Evolutionary conservation across 441 rosid species (phyloP), one percentile per base, ranked within the genome.

Genomic region (Gossypium schwendimanii): DNA sequence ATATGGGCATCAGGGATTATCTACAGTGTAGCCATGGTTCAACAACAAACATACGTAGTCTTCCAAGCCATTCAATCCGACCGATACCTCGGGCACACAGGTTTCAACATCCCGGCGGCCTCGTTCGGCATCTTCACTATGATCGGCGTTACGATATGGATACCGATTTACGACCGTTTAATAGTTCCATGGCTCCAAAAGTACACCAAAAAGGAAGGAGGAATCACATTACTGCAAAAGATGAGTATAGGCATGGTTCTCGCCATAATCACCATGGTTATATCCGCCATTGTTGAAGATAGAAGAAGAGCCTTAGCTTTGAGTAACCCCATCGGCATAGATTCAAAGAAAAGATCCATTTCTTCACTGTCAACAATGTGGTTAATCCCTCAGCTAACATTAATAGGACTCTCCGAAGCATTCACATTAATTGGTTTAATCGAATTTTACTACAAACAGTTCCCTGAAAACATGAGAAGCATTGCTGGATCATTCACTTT

Each of bases 401-500:
- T 89, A 6, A 75, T 77, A 62, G 97, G 97, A 33, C 26, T 91
- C 0, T 83, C 83, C 0, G 93, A 89, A 18, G 91, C 88, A 8
- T 82, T 91, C 20, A 72, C 86, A 0, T 6, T 79, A 0, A 77
- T 89, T 33, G 91, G 78, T 12, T 79, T 83, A 45, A 0, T 84
- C 28, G 94, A 91, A 73, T 86, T 89, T 53, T 85, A 82, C 80
- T 89, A 91, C 81, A 84, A 86, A 79, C 87, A 89, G 73, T 87
- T 89, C 71, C 92, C 94, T 0, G 93, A 87, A 69, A 87, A 87
- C 79, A 84, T 87, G 90, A 80, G 88, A 76, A 90, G 93, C 71
- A 72, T 87, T 9, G 93, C 83, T 0, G 92, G 88, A 6, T 81
- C 94, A 8, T 61, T 88, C 67, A 18, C 82, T 0, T 85, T 78